Evolutionary conservation across 768 basidiomycete genomes (phyloP), one percentile per base, ranked within the genome.

Genomic region (Suillus weaverae): DNA sequence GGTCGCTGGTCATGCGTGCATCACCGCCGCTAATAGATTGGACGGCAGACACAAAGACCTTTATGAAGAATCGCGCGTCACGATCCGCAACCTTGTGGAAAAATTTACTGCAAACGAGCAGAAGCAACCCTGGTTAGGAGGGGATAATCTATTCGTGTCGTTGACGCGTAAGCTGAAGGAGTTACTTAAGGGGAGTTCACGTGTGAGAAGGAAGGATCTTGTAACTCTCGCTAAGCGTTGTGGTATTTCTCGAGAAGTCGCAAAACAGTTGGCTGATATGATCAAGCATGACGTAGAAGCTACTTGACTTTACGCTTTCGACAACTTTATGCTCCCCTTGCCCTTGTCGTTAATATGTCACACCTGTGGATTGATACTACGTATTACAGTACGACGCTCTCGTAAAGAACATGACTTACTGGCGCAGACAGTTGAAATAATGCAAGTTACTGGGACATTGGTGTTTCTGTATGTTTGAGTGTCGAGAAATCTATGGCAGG

Each of bases 1-100:
- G 8, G 73, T 73, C 6, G 60, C 65, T 10, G 77, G 71, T 3
- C 70, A 74, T 22, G 78, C 74, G 4, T 80, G 79, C 62, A 69
- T 79, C 60, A 77, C 77, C 2, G 73, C 76, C 10, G 74, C 61
- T 1, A 16, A 62, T 60, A 62, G 64, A 33, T 66, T 75, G n/a
- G n/a, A 56, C n/a, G 35, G 36, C 22, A 57, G 35, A 10, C 36
- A 57, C 22, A 14, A 18, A 26, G 9, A 18, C 9, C 38, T 38
- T 5, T 39, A 39, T 39, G 36, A 57, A 38, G 36, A 57, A 39
- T 57, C 56, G 5, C 56, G 56, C 22, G 26, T 26, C 56, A 10
- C 38, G 9, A 18, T 57, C 22, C 26, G 36, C 9, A 18, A 39
- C 1, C 16, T 57, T 5, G 16, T 57, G 11, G 26, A 26, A 9